These are phyloP conservation scores for Carex parvula DNA, from an alignment of 176 grass and related monocot species.

Conservation along the genomic window DNA sequence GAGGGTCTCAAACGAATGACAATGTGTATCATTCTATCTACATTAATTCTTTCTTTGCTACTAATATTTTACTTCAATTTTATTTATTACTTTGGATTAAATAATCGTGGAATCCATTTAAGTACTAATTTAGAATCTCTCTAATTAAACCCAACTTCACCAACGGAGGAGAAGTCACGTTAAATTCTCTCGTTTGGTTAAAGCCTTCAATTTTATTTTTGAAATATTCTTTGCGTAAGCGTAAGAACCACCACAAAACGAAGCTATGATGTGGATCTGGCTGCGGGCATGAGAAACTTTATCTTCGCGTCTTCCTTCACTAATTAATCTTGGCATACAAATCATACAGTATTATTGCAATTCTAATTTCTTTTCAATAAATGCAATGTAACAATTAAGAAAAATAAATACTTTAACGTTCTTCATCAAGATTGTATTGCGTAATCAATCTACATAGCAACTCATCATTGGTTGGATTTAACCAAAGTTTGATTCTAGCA, in stretches of 20 bases:
- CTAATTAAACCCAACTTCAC: neutral
- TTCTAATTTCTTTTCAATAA: neutral
- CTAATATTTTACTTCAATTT: neutral
- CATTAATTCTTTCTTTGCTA: neutral
- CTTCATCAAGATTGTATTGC: neutral
- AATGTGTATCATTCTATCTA: neutral
- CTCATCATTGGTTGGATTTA: neutral
- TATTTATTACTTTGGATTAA: neutral
- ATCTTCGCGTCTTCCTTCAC: too few relatives aligned
- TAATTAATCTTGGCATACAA: neutral
- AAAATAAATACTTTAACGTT: neutral
- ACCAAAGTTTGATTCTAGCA: neutral
- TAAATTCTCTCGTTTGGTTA: neutral
- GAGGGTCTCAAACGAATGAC: neutral
- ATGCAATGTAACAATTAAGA: neutral
- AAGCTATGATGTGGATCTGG: too few relatives aligned
- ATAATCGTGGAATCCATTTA: neutral
- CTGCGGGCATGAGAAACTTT: too few relatives aligned
- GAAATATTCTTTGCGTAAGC: neutral
- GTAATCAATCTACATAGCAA: neutral
- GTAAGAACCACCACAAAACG: too few relatives aligned
- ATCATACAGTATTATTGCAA: neutral
- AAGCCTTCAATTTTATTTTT: neutral
- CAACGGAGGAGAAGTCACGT: neutral
- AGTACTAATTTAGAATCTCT: neutral